A percentile compares a stretch with the other conserved stretches of the same genome.
phyloP scores from a whole-genome alignment of 495 filamentous ascomycete species.

The Platismatia glauca region DNA sequence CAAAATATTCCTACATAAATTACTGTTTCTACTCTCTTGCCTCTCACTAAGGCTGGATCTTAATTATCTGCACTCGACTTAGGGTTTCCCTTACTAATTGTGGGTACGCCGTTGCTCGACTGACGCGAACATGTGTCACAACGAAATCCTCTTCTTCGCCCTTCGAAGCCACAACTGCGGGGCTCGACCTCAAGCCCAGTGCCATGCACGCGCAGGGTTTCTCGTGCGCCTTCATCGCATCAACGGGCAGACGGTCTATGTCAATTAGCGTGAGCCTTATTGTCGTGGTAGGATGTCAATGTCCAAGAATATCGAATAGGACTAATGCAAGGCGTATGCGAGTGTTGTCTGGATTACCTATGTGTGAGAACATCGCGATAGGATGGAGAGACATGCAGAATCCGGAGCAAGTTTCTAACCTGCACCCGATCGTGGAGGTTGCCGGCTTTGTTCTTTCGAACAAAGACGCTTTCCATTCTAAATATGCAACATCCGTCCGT shows the following conservation, averaged over 20 bases:
- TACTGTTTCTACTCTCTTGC: neutral
- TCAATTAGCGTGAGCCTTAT: neutral
- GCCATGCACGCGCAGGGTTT: neutral
- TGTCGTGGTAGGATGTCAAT: neutral
- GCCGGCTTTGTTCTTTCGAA: neutral
- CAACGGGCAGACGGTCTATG: neutral
- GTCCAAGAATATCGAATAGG: neutral
- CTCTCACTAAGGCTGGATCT: neutral
- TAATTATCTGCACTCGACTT: neutral
- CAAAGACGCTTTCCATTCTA: neutral
- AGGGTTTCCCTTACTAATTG: neutral
- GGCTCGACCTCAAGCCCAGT: neutral
- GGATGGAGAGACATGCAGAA: neutral
- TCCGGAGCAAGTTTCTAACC: neutral
- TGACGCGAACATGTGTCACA: neutral
- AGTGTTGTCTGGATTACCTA: neutral
- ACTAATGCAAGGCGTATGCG: neutral
- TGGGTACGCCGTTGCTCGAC: neutral
- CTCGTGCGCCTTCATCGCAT: neutral
- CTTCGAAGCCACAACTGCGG: neutral
- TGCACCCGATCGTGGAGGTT: neutral
- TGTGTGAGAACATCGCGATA: neutral
- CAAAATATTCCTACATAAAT: neutral
- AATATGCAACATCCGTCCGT: neutral
- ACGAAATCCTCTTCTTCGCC: neutral